Conservation (phyloP, 495 filamentous ascomycete genomes). For the Emericellopsis terricola region DNA sequence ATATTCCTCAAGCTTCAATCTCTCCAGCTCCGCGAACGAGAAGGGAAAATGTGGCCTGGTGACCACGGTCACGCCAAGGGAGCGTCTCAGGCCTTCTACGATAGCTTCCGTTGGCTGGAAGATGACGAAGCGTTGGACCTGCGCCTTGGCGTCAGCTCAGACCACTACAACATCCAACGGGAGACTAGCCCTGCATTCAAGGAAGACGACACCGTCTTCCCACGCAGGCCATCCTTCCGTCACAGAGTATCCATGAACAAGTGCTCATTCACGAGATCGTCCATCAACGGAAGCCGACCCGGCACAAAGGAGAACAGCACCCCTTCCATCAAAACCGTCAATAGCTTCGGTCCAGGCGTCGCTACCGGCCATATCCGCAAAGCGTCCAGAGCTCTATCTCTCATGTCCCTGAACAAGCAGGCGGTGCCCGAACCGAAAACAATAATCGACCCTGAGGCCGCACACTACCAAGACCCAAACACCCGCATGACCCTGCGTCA, state of each 20-base stretch:
- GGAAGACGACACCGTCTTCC: slow-evolving; percentile 10
- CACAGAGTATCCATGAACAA: slow-evolving; percentile 34
- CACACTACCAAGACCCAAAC: slow-evolving; percentile 83
- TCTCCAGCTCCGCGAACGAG: background rate
- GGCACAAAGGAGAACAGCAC: slow-evolving; percentile 19
- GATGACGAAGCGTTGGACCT: slow-evolving; percentile 61
- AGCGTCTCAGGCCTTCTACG: slow-evolving; percentile 29
- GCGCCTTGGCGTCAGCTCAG: slow-evolving; percentile 37
- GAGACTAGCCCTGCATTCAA: slow-evolving; percentile 13
- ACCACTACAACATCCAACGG: slow-evolving; percentile 25
- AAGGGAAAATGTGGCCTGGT: background rate
- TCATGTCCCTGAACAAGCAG: slow-evolving; percentile 25
- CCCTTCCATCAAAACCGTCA: background rate
- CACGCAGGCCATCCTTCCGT: slow-evolving; percentile 30
- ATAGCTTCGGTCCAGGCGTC: background rate
- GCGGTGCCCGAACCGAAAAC: slow-evolving; percentile 26
- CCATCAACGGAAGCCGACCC: slow-evolving; percentile 15
- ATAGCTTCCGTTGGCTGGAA: slow-evolving; percentile 66
- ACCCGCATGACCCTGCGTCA: slow-evolving; percentile 71
- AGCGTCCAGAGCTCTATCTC: slow-evolving; percentile 29
- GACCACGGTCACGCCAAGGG: slow-evolving; percentile 1
- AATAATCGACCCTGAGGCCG: slow-evolving; percentile 52
- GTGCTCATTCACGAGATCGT: slow-evolving; percentile 30
- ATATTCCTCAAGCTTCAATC: slow-evolving; percentile 23
- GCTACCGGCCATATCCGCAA: slow-evolving; percentile 16